Base-by-base conservation (phyloP, 2,329 filamentous ascomycete species). In the Fusarium subtropicale region DNA sequence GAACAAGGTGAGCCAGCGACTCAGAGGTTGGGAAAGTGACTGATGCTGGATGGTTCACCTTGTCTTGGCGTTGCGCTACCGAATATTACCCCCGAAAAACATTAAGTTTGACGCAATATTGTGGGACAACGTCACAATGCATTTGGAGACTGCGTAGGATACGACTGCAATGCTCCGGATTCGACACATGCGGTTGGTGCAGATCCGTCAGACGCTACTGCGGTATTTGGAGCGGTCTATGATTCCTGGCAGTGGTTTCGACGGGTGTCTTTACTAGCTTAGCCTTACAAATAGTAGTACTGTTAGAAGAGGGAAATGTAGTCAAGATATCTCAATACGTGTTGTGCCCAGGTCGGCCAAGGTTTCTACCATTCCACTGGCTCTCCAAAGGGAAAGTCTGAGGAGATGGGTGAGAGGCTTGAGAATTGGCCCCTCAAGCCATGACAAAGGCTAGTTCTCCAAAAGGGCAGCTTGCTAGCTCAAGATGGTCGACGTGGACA, bases 61-160 rank as follows among this genome's bases (percentile, higher is more conserved):
- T 53, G 36, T 31, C 28, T 18, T 51, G 12, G 42, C 22, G 30
- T 31, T 28, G 44, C 28, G 26, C 38, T 9, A 28, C 6, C 18
- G 42, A 45, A 45, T 30, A 45, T 45, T 30, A 31, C 24, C 36
- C 38, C 51, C 38, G 51, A 39, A 31, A 46, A 26, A 63, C 45
- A 24, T 42, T 11, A n/a, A 31, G 26, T n/a, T 28, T 45, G 42
- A n/a, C n/a, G 26, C 16, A 18, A 18, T 13, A 31, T 20, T 59
- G 60, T 65, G 62, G 62, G 15, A 65, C 62, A 64, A 38, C 30
- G 62, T 65, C 41, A 60, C 62, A 48, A 13, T 22, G 46, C 53
- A 64, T 65, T 59, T 64, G 44, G 53, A 31, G 61, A 33, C 33
- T 13, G 12, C 6, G 36, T 48, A 42, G 51, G 52, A 60, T 24